Percentiles rank a stretch among this genome's conserved stretches.
phyloP scores from a whole-genome alignment of 768 basidiomycete genomes.

The Gymnopilus dilepis region DNA sequence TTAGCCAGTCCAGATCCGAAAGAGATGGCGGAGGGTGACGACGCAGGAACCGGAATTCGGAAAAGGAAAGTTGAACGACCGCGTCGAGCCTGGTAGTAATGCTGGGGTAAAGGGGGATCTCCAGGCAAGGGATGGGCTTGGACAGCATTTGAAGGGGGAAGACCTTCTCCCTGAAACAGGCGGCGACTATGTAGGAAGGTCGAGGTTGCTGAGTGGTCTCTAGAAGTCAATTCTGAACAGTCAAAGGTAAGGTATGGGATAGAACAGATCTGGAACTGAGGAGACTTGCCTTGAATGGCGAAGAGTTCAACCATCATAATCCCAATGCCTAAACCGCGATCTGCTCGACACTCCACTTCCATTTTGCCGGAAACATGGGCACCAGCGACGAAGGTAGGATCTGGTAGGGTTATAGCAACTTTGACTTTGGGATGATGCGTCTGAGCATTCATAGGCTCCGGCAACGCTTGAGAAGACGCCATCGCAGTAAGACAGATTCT shows the following conservation, averaged over 20 bases:
- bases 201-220: slow-evolving; percentile 81
- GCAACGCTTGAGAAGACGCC: slow-evolving; percentile 31
- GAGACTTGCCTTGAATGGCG: slow-evolving; percentile 66
- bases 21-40: slow-evolving; percentile 71
- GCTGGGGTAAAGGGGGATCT: slow-evolving; percentile 62
- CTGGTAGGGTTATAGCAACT: slow-evolving; percentile 63
- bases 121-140: slow-evolving; percentile 62
- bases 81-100: slow-evolving; percentile 75
- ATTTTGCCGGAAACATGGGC: slow-evolving; percentile 72
- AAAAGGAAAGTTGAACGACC: slow-evolving; percentile 83
- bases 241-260: slow-evolving; percentile 14
- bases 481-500: slow-evolving; percentile 11
- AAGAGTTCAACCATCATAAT: slow-evolving; percentile 80
- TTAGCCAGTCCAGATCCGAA: slow-evolving; percentile 74
- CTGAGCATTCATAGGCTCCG: slow-evolving; percentile 82
- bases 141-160: slow-evolving; percentile 87
- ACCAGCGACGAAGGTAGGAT: slow-evolving; percentile 70
- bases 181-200: slow-evolving; percentile 74
- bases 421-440: slow-evolving; percentile 80
- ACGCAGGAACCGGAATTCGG: slow-evolving; percentile 69
- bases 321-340: slow-evolving; percentile 74
- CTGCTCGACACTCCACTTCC: slow-evolving; percentile 80
- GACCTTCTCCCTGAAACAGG: slow-evolving; percentile 79
- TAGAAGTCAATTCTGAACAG: slow-evolving; percentile 67
- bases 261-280: background rate